Percentiles rank a stretch among this genome's conserved stretches.
Conservation (phyloP, 2,329 filamentous ascomycete species). For the Ascochyta pisi region DNA sequence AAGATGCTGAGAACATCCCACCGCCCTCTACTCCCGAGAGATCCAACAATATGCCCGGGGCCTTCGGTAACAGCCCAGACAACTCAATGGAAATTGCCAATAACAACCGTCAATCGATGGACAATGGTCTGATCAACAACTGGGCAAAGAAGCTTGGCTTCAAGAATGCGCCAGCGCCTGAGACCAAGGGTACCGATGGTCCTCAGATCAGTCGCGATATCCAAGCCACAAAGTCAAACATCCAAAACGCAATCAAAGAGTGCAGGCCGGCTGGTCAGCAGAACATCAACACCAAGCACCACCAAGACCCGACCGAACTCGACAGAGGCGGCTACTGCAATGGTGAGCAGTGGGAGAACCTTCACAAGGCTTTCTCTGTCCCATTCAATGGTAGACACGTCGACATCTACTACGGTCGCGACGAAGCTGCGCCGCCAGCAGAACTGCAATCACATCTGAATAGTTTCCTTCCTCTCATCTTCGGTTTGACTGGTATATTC, state of each 20-base stretch:
- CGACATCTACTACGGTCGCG: constrained; percentile 46
- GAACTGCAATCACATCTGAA: constrained; percentile 37
- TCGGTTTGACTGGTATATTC: constrained; percentile 60
- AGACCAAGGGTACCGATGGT: constrained; percentile 32
- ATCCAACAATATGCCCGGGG: constrained; percentile 44
- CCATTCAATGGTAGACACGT: constrained; percentile 44
- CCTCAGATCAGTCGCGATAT: constrained; percentile 46
- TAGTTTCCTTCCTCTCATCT: constrained; percentile 44
- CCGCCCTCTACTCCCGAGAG: constrained; percentile 40
- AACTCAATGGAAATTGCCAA: constrained; percentile 37
- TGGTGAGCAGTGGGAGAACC: constrained; percentile 47
- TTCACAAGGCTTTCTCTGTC: constrained; percentile 46
- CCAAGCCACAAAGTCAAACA: constrained; percentile 45
- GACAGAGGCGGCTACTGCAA: constrained; percentile 48
- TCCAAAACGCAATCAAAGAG: constrained; percentile 47
- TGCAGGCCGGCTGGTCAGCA: constrained; percentile 44
- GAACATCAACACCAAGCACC: constrained; percentile 43
- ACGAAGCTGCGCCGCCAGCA: constrained; percentile 34
- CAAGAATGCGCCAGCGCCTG: constrained; percentile 32
- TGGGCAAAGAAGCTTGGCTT: constrained; percentile 49
- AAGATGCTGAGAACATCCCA: constrained; percentile 18
- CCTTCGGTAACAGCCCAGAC: constrained; percentile 46
- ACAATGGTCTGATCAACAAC: constrained; percentile 43
- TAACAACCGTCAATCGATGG: constrained; percentile 28
- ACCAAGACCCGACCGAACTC: constrained; percentile 47